Conservation (phyloP, 345 rosid genomes). For the Aethionema arabicum region DNA sequence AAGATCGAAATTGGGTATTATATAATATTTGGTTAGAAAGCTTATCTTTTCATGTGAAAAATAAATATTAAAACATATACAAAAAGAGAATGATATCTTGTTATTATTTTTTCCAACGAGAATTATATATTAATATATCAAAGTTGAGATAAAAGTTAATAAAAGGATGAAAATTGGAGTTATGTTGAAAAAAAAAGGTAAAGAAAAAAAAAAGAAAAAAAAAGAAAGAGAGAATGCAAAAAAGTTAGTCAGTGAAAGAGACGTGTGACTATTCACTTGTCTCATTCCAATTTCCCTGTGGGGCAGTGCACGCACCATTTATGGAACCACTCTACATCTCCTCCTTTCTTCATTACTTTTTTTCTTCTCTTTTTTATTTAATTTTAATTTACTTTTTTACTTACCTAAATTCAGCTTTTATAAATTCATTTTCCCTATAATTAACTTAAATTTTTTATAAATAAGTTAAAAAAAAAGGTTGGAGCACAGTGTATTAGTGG, state of each 20-base stretch:
- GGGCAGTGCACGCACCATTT: slow-evolving; percentile 81
- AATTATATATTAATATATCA: too few species aligned
- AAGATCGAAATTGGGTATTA: neutral
- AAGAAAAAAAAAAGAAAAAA: slow-evolving; percentile 15
- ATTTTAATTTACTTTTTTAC: neutral
- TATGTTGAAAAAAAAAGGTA: too few species aligned
- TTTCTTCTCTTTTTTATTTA: slow-evolving; percentile 27
- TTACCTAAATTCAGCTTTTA: neutral
- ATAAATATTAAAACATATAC: too few species aligned
- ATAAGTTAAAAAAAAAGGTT: too few species aligned
- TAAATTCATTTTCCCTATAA: neutral
- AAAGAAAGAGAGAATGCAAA: slow-evolving; percentile 27
- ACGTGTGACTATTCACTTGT: slow-evolving; percentile 57
- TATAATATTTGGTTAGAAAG: neutral
- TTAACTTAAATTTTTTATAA: neutral
- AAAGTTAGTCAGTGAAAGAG: slow-evolving; percentile 49
- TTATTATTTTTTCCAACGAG: too few species aligned
- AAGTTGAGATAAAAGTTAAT: too few species aligned
- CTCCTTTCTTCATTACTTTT: slow-evolving; percentile 55
- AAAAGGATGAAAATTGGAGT: too few species aligned
- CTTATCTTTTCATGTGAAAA: neutral
- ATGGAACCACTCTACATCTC: slow-evolving; percentile 50
- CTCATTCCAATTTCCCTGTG: slow-evolving; percentile 63
- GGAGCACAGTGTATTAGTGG: too few species aligned
- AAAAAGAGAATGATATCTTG: neutral